Evolutionary conservation across 192 early-diverging fungal species (phyloP).

Genomic region (Haplosporangium gracile): DNA sequence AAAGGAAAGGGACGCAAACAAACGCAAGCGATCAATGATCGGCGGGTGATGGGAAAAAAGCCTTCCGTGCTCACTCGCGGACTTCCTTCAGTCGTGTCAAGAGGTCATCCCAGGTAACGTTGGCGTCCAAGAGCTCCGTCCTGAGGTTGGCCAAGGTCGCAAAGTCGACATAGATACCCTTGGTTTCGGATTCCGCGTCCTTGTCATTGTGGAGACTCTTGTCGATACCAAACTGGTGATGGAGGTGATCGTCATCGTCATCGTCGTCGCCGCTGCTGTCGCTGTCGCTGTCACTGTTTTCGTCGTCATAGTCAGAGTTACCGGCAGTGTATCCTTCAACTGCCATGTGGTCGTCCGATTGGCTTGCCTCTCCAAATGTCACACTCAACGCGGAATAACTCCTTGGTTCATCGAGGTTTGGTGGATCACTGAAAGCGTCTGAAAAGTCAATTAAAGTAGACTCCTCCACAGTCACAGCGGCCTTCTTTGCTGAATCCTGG

Average conservation of each 20-base stretch:
- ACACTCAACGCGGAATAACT: neutral
- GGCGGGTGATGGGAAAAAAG: neutral
- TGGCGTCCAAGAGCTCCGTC: neutral
- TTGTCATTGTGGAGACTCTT: neutral
- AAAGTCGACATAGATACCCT: slow-evolving; percentile 9
- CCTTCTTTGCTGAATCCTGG: neutral
- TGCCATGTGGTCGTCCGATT: neutral
- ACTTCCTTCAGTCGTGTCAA: neutral
- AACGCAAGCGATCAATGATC: neutral
- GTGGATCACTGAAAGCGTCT: neutral
- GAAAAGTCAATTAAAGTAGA: neutral
- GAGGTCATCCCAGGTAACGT: slow-evolving; percentile 21
- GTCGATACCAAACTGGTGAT: neutral
- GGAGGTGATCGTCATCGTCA: neutral
- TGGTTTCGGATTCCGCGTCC: neutral
- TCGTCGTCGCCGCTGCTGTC: slow-evolving; percentile 10
- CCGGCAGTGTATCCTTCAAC: neutral
- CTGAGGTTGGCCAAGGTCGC: slow-evolving; percentile 8
- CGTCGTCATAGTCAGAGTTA: neutral
- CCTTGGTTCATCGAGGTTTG: neutral
- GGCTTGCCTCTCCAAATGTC: neutral
- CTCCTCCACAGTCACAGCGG: neutral
- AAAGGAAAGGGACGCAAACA: neutral
- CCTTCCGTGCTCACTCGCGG: neutral
- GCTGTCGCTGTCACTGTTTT: slow-evolving; percentile 3